Base-by-base conservation (phyloP, 2,329 filamentous ascomycete species). In the Podosphaera fusca region DNA sequence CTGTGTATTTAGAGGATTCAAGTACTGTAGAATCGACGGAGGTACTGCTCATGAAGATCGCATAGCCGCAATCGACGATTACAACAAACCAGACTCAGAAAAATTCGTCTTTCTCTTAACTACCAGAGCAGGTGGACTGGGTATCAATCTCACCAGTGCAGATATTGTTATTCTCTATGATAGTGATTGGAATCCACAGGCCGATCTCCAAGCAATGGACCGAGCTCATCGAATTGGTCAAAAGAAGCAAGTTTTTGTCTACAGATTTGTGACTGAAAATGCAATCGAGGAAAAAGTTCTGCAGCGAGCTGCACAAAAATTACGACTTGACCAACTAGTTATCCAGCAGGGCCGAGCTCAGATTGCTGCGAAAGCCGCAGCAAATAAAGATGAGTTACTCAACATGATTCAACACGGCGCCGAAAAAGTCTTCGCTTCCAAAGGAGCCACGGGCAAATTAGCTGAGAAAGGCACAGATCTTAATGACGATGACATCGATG, bases 351-450 rank as follows among this genome's bases (percentile, higher is more conserved):
- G 92, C 21, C 87, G 92, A 60, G 84, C 90, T 54, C 92, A 96
- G 69, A 85, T 84, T 61, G 87, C 88, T 56, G 84, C 83, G 29
- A 95, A 95, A 74, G 85, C 86, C 54, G 87, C 89, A 6, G 87
- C 89, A 0, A 94, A 88, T 60, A 98, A 98, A 71, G 92, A 96
- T 60, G 92, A 98, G 66, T 78, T 98, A 47, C 74, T 98, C 50
- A 92, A 81, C 61, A 98, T 98, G 92, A 98, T 98, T 66, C 92
- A 98, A 69, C 92, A 98, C 66, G 92, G 92, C 60, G 92, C 94
- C n/a, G 87, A 94, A 68, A 87, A 86, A 63, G 85, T 98, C 0
- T 96, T 98, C 72, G 77, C 84, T 62, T 78, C 75, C 50, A 85
- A 87, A 67, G 82, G 81, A 31, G 74, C 78, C 2, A 77, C 78